Evolutionary conservation across 768 basidiomycete genomes (phyloP).

Genomic region (Vararia minispora): DNA sequence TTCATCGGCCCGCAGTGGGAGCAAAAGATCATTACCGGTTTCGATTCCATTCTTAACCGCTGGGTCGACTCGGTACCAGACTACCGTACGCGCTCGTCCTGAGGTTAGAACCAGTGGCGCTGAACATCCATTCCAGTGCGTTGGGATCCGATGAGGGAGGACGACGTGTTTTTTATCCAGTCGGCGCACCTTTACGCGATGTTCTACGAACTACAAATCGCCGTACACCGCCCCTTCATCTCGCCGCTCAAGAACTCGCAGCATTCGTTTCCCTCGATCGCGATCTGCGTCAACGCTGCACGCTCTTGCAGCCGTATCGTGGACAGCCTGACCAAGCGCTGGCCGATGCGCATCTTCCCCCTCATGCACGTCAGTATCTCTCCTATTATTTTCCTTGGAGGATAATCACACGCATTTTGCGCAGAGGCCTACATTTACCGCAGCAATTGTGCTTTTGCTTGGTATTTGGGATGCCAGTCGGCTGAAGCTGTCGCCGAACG

Average conservation of each 20-base stretch:
- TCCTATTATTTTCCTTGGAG: too few relatives aligned
- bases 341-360: constrained; percentile 11
- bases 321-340: constrained; percentile 22
- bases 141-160: constrained; percentile 15
- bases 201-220: constrained; percentile 34
- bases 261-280: constrained; percentile 33
- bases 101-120: too few relatives aligned
- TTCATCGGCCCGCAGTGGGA: constrained; percentile 41
- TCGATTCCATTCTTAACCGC: constrained; percentile 34
- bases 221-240: constrained; percentile 40
- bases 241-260: constrained; percentile 22
- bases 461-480: constrained; percentile 30
- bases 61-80: constrained; percentile 35
- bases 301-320: constrained; percentile 34
- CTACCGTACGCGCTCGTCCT: constrained; percentile 19
- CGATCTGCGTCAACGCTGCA: constrained; percentile 41
- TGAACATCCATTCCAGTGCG: constrained; percentile 14
- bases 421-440: constrained; percentile 24
- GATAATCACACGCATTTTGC: too few relatives aligned
- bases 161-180: constrained; percentile 19
- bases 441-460: constrained; percentile 31
- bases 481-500: constrained; percentile 6
- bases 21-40: constrained; percentile 31
- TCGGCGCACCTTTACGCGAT: constrained; percentile 26
- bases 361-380: too few relatives aligned